These are phyloP conservation scores for Rubia balearica DNA, from an alignment of 305 asterid genomes.

Conservation along the genomic window DNA sequence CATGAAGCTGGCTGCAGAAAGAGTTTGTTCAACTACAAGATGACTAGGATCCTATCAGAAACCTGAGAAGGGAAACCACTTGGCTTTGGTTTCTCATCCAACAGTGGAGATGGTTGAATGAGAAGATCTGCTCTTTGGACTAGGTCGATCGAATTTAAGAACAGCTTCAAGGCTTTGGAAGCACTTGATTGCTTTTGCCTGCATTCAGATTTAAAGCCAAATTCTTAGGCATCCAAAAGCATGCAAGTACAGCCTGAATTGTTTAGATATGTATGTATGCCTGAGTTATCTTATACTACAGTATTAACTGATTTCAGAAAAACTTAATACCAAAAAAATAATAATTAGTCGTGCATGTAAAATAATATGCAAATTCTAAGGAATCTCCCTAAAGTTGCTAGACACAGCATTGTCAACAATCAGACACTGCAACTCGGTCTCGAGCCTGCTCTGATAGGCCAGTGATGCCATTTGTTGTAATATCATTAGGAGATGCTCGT, in stretches of 20 bases:
- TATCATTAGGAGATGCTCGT: neutral
- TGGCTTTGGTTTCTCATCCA: conserved; percentile 20
- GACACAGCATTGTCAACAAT: neutral
- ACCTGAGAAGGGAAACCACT: neutral
- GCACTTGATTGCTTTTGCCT: conserved; percentile 41
- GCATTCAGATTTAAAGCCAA: conserved; percentile 13
- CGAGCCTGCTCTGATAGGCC: no score
- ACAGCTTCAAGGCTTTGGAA: conserved; percentile 52
- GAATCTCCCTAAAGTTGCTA: neutral
- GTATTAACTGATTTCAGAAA: neutral
- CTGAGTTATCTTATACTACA: neutral
- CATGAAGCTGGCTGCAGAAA: neutral
- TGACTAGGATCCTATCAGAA: neutral
- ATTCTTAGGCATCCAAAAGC: conserved; percentile 2
- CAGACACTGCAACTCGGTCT: neutral
- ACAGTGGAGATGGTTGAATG: conserved; percentile 28
- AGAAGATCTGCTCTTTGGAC: conserved; percentile 38
- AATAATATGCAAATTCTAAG: neutral
- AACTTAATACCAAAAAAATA: neutral
- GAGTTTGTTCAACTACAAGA: neutral
- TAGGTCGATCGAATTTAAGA: conserved; percentile 43
- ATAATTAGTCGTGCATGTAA: neutral
- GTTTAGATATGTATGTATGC: neutral
- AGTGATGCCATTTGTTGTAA: no score
- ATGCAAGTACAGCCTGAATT: neutral